Percentiles rank a stretch among this genome's conserved stretches.
These are phyloP conservation scores for Penicillium paradoxum DNA, from an alignment of 495 filamentous ascomycete species.

Conservation along the genomic window DNA sequence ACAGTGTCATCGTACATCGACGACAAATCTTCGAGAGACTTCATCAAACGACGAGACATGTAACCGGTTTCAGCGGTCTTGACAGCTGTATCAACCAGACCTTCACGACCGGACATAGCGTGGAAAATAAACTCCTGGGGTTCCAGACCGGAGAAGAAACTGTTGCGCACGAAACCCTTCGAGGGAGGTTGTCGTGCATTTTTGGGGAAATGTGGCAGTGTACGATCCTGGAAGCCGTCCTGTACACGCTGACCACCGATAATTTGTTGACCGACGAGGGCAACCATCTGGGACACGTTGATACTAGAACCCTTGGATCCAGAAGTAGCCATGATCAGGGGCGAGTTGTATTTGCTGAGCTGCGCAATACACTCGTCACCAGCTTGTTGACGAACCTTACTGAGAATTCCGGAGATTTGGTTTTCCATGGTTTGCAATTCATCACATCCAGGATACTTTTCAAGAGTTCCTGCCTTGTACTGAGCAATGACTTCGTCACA, in stretches of 20 bases:
- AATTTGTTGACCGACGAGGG: slow-evolving; percentile 95
- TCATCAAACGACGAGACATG: slow-evolving; percentile 98
- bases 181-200: slow-evolving; percentile 83
- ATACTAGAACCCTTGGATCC: slow-evolving; percentile 95
- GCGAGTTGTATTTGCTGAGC: slow-evolving; percentile 86
- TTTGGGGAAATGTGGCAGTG: slow-evolving; percentile 91
- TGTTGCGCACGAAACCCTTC: slow-evolving; percentile 95
- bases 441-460: slow-evolving; percentile 81
- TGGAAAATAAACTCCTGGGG: slow-evolving; percentile 97
- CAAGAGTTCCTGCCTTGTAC: slow-evolving; percentile 70
- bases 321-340: slow-evolving; percentile 93
- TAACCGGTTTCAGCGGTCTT: slow-evolving; percentile 99
- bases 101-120: slow-evolving; percentile 96
- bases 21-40: slow-evolving; percentile 91
- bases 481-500: slow-evolving; percentile 81
- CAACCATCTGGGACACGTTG: slow-evolving; percentile 99
- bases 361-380: slow-evolving; percentile 88
- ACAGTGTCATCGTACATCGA: slow-evolving; percentile 92
- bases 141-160: slow-evolving; percentile 89
- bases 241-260: slow-evolving; percentile 89
- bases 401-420: slow-evolving; percentile 82
- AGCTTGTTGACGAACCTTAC: slow-evolving; percentile 80
- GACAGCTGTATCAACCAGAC: slow-evolving; percentile 98
- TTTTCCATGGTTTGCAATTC: slow-evolving; percentile 92
- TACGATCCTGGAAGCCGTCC: slow-evolving; percentile 94